Conservation (phyloP, 1,139 yeast genomes). For the Yamadazyma trypodendri region DNA sequence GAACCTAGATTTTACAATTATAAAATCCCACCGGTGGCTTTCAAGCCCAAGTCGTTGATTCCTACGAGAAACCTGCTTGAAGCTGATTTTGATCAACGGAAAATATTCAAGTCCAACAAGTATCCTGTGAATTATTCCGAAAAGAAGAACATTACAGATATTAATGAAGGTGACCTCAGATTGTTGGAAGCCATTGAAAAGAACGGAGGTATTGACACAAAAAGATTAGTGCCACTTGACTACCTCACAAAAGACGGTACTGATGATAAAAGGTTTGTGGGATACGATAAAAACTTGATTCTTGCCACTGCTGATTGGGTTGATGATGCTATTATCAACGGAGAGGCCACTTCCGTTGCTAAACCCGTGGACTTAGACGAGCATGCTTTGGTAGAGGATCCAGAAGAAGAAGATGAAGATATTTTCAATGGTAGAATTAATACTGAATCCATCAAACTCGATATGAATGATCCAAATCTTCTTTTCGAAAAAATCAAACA, state of each 20-base stretch:
- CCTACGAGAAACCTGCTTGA: constrained; percentile 57
- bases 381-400: constrained; percentile 47
- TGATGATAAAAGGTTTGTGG: constrained; percentile 37
- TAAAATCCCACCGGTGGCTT: constrained; percentile 50
- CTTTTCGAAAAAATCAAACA: constrained; percentile 51
- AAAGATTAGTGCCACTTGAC: constrained; percentile 25
- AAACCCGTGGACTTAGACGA: constrained; percentile 8
- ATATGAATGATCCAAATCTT: constrained; percentile 84
- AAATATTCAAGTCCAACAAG: constrained; percentile 37
- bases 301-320: constrained; percentile 87
- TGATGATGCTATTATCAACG: constrained; percentile 61
- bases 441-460: constrained; percentile 51
- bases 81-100: constrained; percentile 46
- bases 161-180: constrained; percentile 33
- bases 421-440: constrained; percentile 72
- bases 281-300: constrained; percentile 57
- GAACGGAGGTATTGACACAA: constrained; percentile 14
- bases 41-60: constrained; percentile 54
- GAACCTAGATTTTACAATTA: constrained; percentile 54
- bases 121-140: constrained; percentile 6
- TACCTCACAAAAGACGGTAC: constrained; percentile 34
- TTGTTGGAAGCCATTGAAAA: constrained; percentile 25
- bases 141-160: constrained; percentile 16
- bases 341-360: constrained; percentile 25
- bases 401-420: constrained; percentile 71